Base-by-base conservation (phyloP, 805 yeast genomes). In the Lachancea thermotolerans region DNA sequence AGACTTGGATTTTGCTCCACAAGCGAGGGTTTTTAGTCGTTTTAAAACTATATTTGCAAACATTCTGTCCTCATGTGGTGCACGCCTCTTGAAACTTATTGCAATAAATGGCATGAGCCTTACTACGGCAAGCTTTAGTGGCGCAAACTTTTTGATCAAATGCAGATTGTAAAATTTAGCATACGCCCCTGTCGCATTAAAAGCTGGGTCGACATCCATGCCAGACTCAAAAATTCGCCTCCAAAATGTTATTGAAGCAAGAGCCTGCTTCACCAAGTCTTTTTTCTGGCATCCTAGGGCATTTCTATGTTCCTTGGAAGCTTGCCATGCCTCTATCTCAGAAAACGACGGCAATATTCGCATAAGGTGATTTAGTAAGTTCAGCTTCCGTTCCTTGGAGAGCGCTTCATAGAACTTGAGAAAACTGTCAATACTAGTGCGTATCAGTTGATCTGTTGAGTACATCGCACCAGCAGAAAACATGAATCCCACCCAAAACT, bases 391-490 rank as follows among this genome's bases (percentile, higher is more conserved):
- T 2, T n/a, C 3, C 1, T 8, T 11, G 8, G 42, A 38, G 0
- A 42, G 34, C 2, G 40, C 44, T 16, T 62, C 55, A 47, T 65
- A 65, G 47, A 58, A 64, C 1, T 45, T 45, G 2, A 71, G 49
- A 43, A 77, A 73, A 2, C 65, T 41, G 17, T 61, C 62, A 15
- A 78, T 62, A 0, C 82, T 67, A 9, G 64, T 53, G 28, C 70
- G 68, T 1, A 79, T 67, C 12, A 74, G 67, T 0, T 58, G 47
- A 44, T 72, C 75, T 7, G 75, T 68, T 0, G 82, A 77, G 17
- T 77, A 73, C 34, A 68, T 51, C 0, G 85, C 81, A 5, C 87
- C 91, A 9, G 73, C 72, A 5, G 78, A 71, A 49, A 75, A 71
- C 0, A 68, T 55, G 39, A 70, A 67, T 0, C 88, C 88, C 52